Evolutionary conservation across 768 basidiomycete genomes (phyloP).

Genomic region (Boletus barrowsii): DNA sequence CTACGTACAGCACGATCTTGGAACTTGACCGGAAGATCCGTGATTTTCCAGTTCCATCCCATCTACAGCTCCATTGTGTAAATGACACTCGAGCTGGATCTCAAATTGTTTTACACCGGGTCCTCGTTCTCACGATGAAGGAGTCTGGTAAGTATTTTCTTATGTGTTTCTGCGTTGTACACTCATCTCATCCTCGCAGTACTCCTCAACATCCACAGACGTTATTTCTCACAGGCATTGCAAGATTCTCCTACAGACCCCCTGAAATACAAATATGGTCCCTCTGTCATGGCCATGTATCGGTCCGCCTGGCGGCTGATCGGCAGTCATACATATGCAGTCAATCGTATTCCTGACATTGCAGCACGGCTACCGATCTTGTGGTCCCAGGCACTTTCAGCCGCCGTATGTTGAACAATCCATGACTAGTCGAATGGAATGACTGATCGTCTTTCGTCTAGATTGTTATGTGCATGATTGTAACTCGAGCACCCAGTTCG

Average conservation of each 20-base stretch:
- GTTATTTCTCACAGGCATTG: conserved; percentile 66
- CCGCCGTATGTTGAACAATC: conserved; percentile 45
- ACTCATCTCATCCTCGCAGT: conserved; percentile 34
- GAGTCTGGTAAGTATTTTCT: conserved; percentile 42
- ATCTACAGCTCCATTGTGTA: conserved; percentile 39
- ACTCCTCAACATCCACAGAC: conserved; percentile 61
- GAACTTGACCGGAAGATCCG: conserved; percentile 60
- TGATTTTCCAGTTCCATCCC: conserved; percentile 51
- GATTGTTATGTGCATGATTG: conserved; percentile 59
- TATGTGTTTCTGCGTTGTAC: neutral
- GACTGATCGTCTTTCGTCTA: conserved; percentile 23
- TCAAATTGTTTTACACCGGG: conserved; percentile 38
- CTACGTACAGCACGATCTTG: conserved; percentile 50
- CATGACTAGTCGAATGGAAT: neutral
- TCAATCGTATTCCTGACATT: conserved; percentile 38
- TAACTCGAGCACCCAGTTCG: conserved; percentile 47
- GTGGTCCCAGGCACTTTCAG: conserved; percentile 70
- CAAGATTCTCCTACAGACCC: conserved; percentile 57
- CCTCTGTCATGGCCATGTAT: conserved; percentile 70
- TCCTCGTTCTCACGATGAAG: conserved; percentile 43
- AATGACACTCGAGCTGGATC: conserved; percentile 14
- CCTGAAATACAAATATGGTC: conserved; percentile 58
- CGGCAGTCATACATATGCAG: conserved; percentile 44
- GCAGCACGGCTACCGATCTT: conserved; percentile 45
- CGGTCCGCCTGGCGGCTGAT: conserved; percentile 69